Evolutionary conservation across 805 yeast genomes (phyloP), one percentile per base, ranked within the genome.

Genomic region (Ogataea nitratoaversa): DNA sequence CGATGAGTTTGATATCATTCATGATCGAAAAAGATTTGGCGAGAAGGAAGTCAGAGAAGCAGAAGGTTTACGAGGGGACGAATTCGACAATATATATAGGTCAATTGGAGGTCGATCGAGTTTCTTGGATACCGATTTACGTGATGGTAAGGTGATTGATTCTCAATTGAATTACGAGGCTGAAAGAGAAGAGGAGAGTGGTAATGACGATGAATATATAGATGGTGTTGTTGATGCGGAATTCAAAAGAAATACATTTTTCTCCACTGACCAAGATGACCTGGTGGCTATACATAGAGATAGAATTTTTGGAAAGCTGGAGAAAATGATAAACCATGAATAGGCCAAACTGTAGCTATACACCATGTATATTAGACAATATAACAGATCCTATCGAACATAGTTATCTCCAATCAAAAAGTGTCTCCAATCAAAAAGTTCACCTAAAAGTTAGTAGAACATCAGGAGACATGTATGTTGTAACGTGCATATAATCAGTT

Each of bases 211-310:
- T 62, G 51, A 37, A 9, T 59, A 57, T 32, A 56, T 14, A 6
- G 56, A 42, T 12, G 51, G 47, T 1, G 44, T 37, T 13, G 44
- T 36, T n/a, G 50, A 50, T 44, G 25, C 70, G 61, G 51, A 37
- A 12, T 59, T 57, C 32, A 56, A 60, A 42, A 53, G 87, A 40
- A 72, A 80, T 47, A 56, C 59, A n/a, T 82, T 81, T 50, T 81
- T 80, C 50, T 66, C 70, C 2, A 58, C 62, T 6, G 88, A 82
- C 40, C 68, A 63, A 29, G 78, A 77, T 23, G 83, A 79, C 50
- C 79, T 77, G 4, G 34, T 79, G 47, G 87, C 87, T 0, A 67
- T 71, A 2, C 82, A 82, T 50, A 60, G 89, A 39, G 88, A 82
- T 50, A 65, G 60, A 35, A 79, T 82, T 5, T 81, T 82, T 57